Evolutionary conservation across 352 stramenopile species (phyloP), one percentile per base, ranked within the genome.

Genomic region (Blastocystis sp.): DNA sequence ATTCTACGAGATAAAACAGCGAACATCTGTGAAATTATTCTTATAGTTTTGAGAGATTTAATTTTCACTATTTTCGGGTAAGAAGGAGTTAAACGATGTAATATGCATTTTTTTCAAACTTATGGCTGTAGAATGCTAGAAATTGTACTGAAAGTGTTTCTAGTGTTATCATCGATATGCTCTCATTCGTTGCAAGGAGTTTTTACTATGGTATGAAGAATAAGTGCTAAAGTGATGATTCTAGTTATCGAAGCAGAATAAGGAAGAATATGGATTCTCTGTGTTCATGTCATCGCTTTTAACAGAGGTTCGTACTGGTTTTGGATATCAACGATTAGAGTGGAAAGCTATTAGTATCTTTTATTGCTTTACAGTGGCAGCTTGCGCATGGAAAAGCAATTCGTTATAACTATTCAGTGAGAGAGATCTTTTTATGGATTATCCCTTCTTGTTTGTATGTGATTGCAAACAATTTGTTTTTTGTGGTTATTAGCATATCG

Each of bases 271-370:
- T 56, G 77, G 62, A 43, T 79, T 79, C 59, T 88, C 77, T 59
- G 63, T 79, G 3, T 88, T 88, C 39, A 88, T 88, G 77, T 79
- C 62, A 9, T 88, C 77, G 18, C 66, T 88, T n/a, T 23, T 88
- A 26, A 88, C 77, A 26, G 77, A 88, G 18, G 77, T 88, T 59
- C 9, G 26, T 11, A 23, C 34, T 29, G 3, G 45, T 77, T 34
- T 5, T 3, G 4, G 7, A 8, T 18, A 8, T n/a, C 54, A 13
- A 56, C n/a, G 34, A 11, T n/a, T 77, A 88, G 77, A 63, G 20
- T 11, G 15, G 37, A 20, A 77, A 88, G 18, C 20, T 76, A 9
- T 26, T 56, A 9, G 47, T 88, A 20, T 88, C 77, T 26, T 88
- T 77, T 69, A 26, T 50, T 64, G n/a, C 41, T 8, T 77, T 88